Base-by-base conservation (phyloP, 108 stramenopile species). In the Cyclotella kingstonii region DNA sequence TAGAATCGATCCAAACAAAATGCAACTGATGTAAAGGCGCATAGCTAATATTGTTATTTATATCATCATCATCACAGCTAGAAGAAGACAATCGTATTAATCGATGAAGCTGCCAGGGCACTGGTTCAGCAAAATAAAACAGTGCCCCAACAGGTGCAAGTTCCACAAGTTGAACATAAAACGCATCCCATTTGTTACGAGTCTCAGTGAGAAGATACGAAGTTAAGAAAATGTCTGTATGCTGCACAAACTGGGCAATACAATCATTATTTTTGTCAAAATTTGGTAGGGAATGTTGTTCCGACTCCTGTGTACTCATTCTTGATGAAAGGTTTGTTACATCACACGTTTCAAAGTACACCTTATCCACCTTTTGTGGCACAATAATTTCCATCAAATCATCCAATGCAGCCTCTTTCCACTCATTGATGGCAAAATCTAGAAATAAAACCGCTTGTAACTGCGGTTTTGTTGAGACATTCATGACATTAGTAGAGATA, bases 161-260 rank as follows among this genome's bases (percentile, higher is more conserved):
- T 3, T 60, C 10, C 17, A 81, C 69, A 14, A 90, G 31, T 30
- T 76, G 53, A 9, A 62, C 23, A 22, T 78, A 78, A 57, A 83
- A 90, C 1, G 19, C 26, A 45, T 77, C 54, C 89, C 89, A 90
- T 35, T 79, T 69, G 41, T 66, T 68, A 19, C 86, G 66, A 10
- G 79, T 81, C 77, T 90, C 89, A 9, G 86, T 79, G 22, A 90
- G 56, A 17, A 90, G 75, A 60, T 90, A 90, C 9, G 81, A 83
- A 7, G 70, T 70, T n/a, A 87, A 45, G 34, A 83, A 77, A 10
- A 88, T 68, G 54, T 84, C 82, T n/a, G 61, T 18, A 35, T 42
- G 12, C 25, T 55, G 25, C 18, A 68, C 34, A 40, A 38, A 39
- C 53, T 34, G 19, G 25, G 43, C 54, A 17, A 42, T 52, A 26